phyloP scores from a whole-genome alignment of 169 alveolate genomes.

The Eimeria tenella region DNA sequence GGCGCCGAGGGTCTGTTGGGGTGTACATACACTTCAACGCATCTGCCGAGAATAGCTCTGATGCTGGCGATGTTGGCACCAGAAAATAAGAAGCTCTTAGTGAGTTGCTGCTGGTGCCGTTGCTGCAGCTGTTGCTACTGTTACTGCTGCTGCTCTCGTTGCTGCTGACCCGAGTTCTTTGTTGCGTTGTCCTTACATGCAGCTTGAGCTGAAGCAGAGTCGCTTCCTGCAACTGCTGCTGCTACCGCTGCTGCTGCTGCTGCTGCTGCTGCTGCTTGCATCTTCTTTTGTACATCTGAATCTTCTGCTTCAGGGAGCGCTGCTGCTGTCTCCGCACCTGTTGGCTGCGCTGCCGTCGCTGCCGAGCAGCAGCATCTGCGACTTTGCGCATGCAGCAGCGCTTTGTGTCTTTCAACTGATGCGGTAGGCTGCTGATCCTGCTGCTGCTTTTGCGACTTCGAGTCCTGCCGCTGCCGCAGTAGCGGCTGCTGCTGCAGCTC shows the following conservation, averaged over 20 bases:
- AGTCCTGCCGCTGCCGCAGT: not conserved
- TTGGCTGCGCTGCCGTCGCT: constrained; percentile 4
- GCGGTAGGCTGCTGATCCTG: constrained; percentile 36
- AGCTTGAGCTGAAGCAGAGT: not conserved
- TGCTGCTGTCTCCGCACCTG: constrained; percentile 35
- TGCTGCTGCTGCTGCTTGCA: not conserved
- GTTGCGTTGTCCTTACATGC: not conserved
- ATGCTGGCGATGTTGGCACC: not conserved
- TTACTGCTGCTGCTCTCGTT: not conserved
- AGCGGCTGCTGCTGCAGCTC: constrained; percentile 28
- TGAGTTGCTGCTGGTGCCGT: not conserved
- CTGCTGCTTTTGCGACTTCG: constrained; percentile 2
- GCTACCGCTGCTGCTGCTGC: constrained; percentile 7
- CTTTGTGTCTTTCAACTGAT: constrained; percentile 15
- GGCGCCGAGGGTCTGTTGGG: not conserved
- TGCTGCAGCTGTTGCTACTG: constrained; percentile 37
- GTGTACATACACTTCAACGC: not conserved
- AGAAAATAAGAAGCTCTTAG: not conserved
- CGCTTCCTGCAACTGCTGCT: not conserved
- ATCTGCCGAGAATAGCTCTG: not conserved
- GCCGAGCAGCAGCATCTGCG: constrained; percentile 19
- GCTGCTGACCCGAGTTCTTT: not conserved
- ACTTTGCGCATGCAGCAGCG: constrained; percentile 13
- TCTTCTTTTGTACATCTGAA: not conserved
- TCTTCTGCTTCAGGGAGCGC: not conserved